Percentiles rank a stretch among this genome's conserved stretches.
Conservation (phyloP, 495 filamentous ascomycete species). For the Gamarada debralockiae region DNA sequence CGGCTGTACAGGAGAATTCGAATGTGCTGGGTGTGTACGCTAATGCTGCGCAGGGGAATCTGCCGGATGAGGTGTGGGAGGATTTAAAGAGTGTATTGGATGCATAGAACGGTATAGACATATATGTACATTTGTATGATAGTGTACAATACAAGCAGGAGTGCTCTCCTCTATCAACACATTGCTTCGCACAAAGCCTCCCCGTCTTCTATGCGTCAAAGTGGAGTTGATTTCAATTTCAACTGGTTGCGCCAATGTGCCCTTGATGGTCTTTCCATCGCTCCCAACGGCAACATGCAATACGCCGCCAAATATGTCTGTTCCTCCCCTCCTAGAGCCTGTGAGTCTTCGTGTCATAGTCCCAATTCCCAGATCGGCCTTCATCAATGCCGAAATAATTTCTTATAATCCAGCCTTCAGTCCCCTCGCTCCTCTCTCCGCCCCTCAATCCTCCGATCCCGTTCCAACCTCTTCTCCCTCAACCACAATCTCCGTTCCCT, state of each 20-base stretch:
- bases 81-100: conserved; percentile 41
- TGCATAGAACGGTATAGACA: conserved; percentile 28
- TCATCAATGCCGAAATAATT: background rate
- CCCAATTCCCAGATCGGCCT: no score
- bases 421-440: conserved; percentile 10
- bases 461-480: conserved; percentile 55
- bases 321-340: no score
- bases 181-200: background rate
- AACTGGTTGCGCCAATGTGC: background rate
- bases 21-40: conserved; percentile 67
- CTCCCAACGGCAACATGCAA: conserved; percentile 9
- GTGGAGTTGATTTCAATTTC: background rate
- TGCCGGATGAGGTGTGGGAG: conserved; percentile 44
- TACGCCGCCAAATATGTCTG: no score
- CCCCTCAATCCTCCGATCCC: conserved; percentile 36
- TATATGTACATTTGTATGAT: conserved; percentile 20
- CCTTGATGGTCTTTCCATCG: background rate
- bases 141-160: conserved; percentile 7
- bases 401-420: background rate
- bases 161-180: background rate
- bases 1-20: conserved; percentile 51
- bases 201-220: background rate
- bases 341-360: no score
- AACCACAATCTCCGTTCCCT: conserved; percentile 54
- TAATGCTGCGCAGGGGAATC: conserved; percentile 46